Evolutionary conservation across 148 eudicot species (phyloP).

Genomic region (Vaccinium macrocarpon): DNA sequence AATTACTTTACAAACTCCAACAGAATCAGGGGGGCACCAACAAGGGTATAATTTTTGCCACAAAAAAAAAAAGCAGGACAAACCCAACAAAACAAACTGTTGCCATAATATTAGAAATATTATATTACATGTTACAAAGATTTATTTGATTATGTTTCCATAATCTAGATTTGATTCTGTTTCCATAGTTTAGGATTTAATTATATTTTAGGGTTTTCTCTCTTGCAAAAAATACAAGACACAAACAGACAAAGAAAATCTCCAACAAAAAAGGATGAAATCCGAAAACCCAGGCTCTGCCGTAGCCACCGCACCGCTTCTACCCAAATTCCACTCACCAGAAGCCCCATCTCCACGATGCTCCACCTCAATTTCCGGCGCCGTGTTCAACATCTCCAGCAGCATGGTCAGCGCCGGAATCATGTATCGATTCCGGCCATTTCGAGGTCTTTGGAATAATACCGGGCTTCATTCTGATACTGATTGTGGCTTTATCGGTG

Average conservation of each 20-base stretch:
- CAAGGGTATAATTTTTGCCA: neutral
- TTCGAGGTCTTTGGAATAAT: conserved; percentile 68
- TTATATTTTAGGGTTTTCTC: too few species aligned
- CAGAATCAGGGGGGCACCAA: too few species aligned
- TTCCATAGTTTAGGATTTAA: too few species aligned
- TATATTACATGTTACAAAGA: too few species aligned
- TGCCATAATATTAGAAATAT: too few species aligned
- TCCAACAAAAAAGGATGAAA: conserved; percentile 20
- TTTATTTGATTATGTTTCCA: too few species aligned
- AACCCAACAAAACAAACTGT: neutral
- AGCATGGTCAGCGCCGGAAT: conserved; percentile 92
- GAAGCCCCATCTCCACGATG: neutral
- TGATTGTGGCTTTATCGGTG: conserved; percentile 61
- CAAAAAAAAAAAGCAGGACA: neutral
- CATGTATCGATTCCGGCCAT: conserved; percentile 94
- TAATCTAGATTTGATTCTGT: too few species aligned
- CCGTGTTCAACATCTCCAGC: conserved; percentile 77
- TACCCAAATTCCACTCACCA: conserved; percentile 24
- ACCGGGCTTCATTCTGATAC: conserved; percentile 56
- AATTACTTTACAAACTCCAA: neutral
- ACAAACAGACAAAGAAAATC: neutral
- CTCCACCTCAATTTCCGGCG: conserved; percentile 50
- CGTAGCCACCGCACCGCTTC: conserved; percentile 29
- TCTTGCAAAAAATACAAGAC: too few species aligned
- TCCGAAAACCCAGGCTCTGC: conserved; percentile 10